Base-by-base conservation (phyloP, 305 asterid genomes). In the Lippia alba region DNA sequence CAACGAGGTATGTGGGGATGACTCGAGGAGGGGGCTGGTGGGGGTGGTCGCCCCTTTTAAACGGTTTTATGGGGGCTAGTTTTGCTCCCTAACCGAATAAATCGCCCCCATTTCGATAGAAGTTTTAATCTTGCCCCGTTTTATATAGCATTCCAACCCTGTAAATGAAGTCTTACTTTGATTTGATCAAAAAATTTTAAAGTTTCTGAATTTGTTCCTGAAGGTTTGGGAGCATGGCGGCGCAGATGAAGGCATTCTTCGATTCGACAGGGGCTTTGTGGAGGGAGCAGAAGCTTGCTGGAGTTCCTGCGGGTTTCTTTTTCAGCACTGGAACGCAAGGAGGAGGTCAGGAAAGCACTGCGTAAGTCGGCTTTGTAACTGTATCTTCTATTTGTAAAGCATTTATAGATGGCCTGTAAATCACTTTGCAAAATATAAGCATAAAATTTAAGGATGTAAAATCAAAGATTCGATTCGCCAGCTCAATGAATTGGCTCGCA, bases 341-440 rank as follows among this genome's bases (percentile, higher is more conserved):
- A 14, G 93, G 93, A 41, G 93, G 93, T 10, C 93, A 87, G 44
- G 93, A 87, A 73, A 85, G 91, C 8, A 83, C 91, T n/a, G 90
- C 91, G 93, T 85, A 79, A 79, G 88, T 78, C 45, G 2, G 41
- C 2, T 2, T 17, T 8, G 0, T 48, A 3, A 30, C 9, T 36
- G 41, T 36, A 7, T 32, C 44, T 53, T 56, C 32, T 1, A 3
- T 49, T 62, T 50, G 20, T 39, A 17, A 44, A 4, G 9, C 41
- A 36, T 36, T 8, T 36, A 3, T 3, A 24, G 30, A 24, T 24
- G 30, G 2, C 30, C 3, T 24, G 30, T 24, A 1, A 3, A 24
- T 24, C 30, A 24, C 3, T 24, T 24, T 24, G 30, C 30, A 24
- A 24, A 24, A 24, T 24, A 24, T 24, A 24, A 24, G 30, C 30